Base-by-base conservation (phyloP, 345 rosid species). In the Passiflora organensis region DNA sequence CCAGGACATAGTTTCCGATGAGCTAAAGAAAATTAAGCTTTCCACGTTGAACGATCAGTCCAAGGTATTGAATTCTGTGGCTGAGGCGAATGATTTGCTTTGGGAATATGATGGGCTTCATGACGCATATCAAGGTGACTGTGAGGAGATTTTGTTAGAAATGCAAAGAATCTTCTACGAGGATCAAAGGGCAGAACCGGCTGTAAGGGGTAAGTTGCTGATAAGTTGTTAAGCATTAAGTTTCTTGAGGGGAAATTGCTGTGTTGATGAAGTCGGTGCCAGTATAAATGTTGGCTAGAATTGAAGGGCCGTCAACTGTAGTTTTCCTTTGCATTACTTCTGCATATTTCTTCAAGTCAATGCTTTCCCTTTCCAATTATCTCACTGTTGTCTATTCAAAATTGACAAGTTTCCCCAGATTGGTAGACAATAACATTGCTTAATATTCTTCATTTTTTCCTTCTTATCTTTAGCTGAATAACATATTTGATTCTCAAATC, bases 71-170 rank as follows among this genome's bases (percentile, higher is more conserved):
- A 43, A 48, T 23, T 32, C 42, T 21, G 23, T 46, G 38, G 24
- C 55, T 10, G 67, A 71, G 46, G 63, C 48, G 10, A 64, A 53
- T 69, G 95, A 89, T 71, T 64, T 67, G 43, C 62, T 93, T 18
- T 93, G 99, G 96, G 96, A 93, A 64, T 93, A 86, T 62, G 78
- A 81, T 21, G 95, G 94, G 48, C 70, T 83, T 64, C 78, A 66
- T 23, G 71, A 76, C 68, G 76, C 85, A 43, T 73, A 77, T 75
- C 71, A 77, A 72, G 87, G 86, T 19, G 94, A 86, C 16, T 78
- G 89, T 0, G 99, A 93, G 73, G 96, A 78, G 23, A 86, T 93
- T 21, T 64, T 93, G 80, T 52, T 89, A 44, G 94, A 89, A 72
- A 82, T 93, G 95, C 94, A 93, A 60, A 75, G 76, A 57, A 84